Conservation (phyloP, 257 asterid species). For the Nicotiana otophora region DNA sequence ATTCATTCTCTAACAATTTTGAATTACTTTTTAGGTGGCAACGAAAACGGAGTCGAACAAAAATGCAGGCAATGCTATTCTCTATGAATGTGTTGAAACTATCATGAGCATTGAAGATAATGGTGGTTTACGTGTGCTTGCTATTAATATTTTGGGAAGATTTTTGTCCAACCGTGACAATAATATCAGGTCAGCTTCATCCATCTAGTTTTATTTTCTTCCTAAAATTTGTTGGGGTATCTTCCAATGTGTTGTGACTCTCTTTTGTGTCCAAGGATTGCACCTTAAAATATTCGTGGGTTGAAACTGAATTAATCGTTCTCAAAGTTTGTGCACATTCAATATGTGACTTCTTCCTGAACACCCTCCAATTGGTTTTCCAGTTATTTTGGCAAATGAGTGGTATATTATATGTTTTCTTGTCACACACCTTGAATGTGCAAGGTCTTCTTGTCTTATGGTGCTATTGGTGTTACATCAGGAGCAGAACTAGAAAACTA, state of each 20-base stretch:
- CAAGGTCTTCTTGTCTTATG: background rate
- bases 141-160: slow-evolving; percentile 94
- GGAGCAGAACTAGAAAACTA: background rate
- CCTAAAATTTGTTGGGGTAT: background rate
- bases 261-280: background rate
- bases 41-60: slow-evolving; percentile 96
- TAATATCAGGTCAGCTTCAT: slow-evolving; percentile 64
- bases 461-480: slow-evolving; percentile 3
- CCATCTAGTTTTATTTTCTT: background rate
- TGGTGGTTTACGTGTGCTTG: slow-evolving; percentile 94
- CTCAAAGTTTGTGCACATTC: slow-evolving; percentile 3
- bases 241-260: background rate
- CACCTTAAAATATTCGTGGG: background rate
- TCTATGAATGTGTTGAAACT: slow-evolving; percentile 91
- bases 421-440: background rate
- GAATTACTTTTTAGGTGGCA: slow-evolving; percentile 63
- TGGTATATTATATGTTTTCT: background rate
- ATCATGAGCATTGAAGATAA: slow-evolving; percentile 90
- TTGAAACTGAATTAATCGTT: background rate
- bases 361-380: background rate
- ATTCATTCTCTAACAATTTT: slow-evolving; percentile 6
- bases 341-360: background rate
- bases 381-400: background rate
- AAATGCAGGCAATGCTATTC: slow-evolving; percentile 95
- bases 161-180: slow-evolving; percentile 98